Conservation (phyloP, 345 rosid genomes). For the Pistacia integerrima region DNA sequence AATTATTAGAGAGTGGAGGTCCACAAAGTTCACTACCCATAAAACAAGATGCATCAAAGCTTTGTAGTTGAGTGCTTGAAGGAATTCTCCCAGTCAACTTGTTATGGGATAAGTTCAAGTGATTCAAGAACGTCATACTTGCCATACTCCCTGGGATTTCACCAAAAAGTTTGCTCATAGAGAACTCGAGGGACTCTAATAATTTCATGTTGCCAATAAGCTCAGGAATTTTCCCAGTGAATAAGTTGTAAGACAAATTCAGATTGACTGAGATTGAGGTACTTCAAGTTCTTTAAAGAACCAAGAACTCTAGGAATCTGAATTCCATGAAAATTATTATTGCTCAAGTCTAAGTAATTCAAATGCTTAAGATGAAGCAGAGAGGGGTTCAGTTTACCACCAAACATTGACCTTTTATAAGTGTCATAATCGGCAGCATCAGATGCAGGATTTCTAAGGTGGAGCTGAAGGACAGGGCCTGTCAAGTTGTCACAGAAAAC, state of each 20-base stretch:
- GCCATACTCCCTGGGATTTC: constrained; percentile 24
- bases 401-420: not conserved
- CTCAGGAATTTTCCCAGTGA: constrained; percentile 9
- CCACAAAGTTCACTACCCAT: not conserved
- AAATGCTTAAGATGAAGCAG: not conserved
- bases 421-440: not conserved
- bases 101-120: constrained; percentile 1
- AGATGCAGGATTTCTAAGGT: not conserved
- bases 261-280: not conserved
- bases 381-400: not conserved
- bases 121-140: constrained; percentile 13
- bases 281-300: too few species aligned
- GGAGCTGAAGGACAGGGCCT: not conserved
- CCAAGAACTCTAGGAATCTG: too few species aligned
- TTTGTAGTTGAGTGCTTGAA: constrained; percentile 14
- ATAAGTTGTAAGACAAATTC: constrained; percentile 18
- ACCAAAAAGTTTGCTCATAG: constrained; percentile 15
- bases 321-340: too few species aligned
- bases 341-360: not conserved
- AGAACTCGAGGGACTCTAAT: constrained; percentile 20
- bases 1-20: constrained; percentile 2
- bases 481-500: constrained; percentile 3
- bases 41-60: not conserved
- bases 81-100: constrained; percentile 18
- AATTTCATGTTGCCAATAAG: constrained; percentile 15